A percentile compares a stretch with the other conserved stretches of the same genome.
Conservation (phyloP, 345 rosid genomes). For the Crucihimalaya himalaica region DNA sequence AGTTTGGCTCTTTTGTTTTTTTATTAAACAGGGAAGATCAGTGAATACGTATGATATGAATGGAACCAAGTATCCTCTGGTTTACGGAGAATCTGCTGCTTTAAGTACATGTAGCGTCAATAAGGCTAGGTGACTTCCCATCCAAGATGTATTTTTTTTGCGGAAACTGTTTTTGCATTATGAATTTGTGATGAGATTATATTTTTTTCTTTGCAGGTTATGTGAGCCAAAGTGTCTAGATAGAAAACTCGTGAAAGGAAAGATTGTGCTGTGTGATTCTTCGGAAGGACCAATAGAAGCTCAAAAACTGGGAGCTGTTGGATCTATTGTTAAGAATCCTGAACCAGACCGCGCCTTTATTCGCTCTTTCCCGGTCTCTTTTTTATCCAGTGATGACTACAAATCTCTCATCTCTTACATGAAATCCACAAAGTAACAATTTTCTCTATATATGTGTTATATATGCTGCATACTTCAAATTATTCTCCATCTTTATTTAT, state of each 20-base stretch:
- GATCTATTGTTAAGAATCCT: conserved; percentile 26
- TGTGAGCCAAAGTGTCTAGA: conserved; percentile 36
- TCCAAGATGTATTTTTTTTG: background rate
- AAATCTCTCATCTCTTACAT: conserved; percentile 28
- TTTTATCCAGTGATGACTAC: background rate
- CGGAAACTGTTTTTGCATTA: background rate
- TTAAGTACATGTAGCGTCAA: conserved; percentile 5
- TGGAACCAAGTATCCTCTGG: conserved; percentile 39
- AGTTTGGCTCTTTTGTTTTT: background rate
- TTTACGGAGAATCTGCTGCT: conserved; percentile 31
- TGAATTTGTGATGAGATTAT: background rate
- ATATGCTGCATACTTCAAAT: background rate
- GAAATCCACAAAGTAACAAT: conserved; percentile 36
- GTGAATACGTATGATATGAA: conserved; percentile 39
- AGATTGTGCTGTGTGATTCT: conserved; percentile 43
- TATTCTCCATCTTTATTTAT: background rate
- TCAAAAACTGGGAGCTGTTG: conserved; percentile 38
- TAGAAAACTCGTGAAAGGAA: conserved; percentile 38
- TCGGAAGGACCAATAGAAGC: background rate
- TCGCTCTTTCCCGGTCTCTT: conserved; percentile 37
- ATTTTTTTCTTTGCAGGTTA: conserved; percentile 2
- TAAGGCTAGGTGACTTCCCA: conserved; percentile 23
- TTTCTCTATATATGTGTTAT: background rate
- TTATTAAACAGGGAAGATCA: conserved; percentile 42
- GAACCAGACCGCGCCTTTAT: background rate